Conservation (phyloP, 2,329 filamentous ascomycete species). For the Aspergillus aculeatinus region DNA sequence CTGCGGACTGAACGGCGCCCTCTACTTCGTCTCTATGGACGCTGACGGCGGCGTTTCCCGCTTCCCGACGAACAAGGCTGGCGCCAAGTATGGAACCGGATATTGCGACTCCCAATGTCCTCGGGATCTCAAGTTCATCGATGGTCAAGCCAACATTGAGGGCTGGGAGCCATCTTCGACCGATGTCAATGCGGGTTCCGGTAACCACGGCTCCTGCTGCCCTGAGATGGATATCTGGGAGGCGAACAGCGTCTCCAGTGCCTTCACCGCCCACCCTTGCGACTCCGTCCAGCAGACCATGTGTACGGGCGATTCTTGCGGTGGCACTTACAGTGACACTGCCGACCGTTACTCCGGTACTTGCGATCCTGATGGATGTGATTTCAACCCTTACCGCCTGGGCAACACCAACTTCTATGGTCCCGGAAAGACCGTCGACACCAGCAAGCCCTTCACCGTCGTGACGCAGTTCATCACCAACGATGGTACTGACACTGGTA, state of each 20-base stretch:
- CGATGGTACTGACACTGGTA: conserved; percentile 52
- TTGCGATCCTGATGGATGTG: conserved; percentile 69
- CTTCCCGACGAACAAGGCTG: conserved; percentile 55
- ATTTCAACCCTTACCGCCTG: conserved; percentile 69
- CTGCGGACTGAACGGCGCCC: conserved; percentile 70
- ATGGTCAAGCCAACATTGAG: conserved; percentile 55
- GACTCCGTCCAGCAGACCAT: conserved; percentile 49
- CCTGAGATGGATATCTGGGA: conserved; percentile 71
- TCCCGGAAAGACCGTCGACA: conserved; percentile 55
- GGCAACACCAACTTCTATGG: conserved; percentile 66
- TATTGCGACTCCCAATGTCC: conserved; percentile 64
- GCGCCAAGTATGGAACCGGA: conserved; percentile 61
- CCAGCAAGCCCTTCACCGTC: conserved; percentile 61
- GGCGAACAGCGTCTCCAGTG: conserved; percentile 64
- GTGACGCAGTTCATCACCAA: conserved; percentile 65
- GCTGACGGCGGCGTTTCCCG: conserved; percentile 58
- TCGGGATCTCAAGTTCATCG: conserved; percentile 49
- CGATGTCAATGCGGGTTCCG: conserved; percentile 56
- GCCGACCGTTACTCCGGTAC: conserved; percentile 58
- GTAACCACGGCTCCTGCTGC: conserved; percentile 62
- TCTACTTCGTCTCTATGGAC: conserved; percentile 65
- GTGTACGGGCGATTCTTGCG: conserved; percentile 54
- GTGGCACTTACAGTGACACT: conserved; percentile 53
- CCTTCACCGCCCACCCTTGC: conserved; percentile 67
- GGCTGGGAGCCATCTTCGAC: conserved; percentile 53